These are phyloP conservation scores for Glycine latifolia DNA, from an alignment of 306 rosid species.

Conservation along the genomic window DNA sequence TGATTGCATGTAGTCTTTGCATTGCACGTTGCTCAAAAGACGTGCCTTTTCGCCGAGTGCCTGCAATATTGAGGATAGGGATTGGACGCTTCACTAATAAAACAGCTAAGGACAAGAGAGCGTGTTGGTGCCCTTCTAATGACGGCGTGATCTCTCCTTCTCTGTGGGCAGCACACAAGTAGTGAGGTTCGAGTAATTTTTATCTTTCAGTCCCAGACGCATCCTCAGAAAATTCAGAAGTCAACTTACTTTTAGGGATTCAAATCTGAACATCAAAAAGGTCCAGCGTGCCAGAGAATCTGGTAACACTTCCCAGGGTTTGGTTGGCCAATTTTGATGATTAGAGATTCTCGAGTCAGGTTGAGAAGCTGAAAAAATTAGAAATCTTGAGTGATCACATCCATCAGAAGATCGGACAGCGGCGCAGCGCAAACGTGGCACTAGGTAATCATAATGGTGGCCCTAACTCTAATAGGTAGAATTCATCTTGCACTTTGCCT, in stretches of 20 bases:
- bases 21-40: not conserved
- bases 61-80: not conserved
- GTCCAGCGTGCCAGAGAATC: not conserved
- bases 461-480: not conserved
- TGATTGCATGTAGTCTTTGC: slow-evolving; percentile 16
- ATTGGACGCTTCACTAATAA: too few species aligned
- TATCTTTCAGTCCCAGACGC: not conserved
- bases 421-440: not conserved
- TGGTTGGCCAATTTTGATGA: not conserved
- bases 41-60: slow-evolving; percentile 20
- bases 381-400: not conserved
- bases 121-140: too few species aligned
- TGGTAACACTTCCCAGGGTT: not conserved
- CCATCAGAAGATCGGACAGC: slow-evolving; percentile 10
- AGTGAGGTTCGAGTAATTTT: too few species aligned
- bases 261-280: slow-evolving; percentile 19
- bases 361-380: slow-evolving; percentile 12
- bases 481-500: not conserved
- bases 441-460: slow-evolving; percentile 11
- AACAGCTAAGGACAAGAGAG: too few species aligned
- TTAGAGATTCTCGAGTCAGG: not conserved
- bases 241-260: not conserved
- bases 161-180: not conserved
- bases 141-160: too few species aligned
- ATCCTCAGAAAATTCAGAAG: slow-evolving; percentile 19